Base-by-base conservation (phyloP, 2,329 filamentous ascomycete species). In the Verticillium longisporum region DNA sequence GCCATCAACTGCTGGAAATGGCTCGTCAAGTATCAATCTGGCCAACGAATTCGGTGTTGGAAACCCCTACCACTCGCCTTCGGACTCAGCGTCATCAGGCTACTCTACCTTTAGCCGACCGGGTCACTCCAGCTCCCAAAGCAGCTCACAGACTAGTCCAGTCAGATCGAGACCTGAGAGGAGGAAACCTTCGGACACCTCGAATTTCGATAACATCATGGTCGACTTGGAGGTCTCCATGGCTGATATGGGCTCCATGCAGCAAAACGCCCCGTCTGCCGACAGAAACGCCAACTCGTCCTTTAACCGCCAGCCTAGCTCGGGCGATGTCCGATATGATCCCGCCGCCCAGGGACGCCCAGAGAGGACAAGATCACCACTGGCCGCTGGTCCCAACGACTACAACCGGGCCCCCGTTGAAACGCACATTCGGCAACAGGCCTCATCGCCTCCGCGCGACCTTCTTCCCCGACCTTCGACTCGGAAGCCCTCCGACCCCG, bases 21-120 rank as follows among this genome's bases (percentile, higher is more conserved):
- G 74, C 55, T 73, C 68, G 6, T 77, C 80, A 2, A 76, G 79
- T 2, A 77, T 87, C 53, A 83, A 88, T 66, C 75, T 87, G 7
- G 83, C 81, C 1, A 80, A 78, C 36, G 85, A 87, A 61, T 88
- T 88, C 65, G 85, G 85, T 11, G 71, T 78, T 31, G 80, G 83
- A 38, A 88, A 88, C 66, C 83, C 85, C 0, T 88, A 89, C 66
- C 87, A 90, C 67, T 80, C 83, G 4, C 77, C 84, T 0, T 85
- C 86, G 1, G 82, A 84, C 62, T 91, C 88, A 1, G 81, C 83
- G 32, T 87, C 86, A 0, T 91, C 88, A 0, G 85, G 83, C 18
- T 80, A 81, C 55, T 90, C 88, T 2, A 82, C 79, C 1, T 82
- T 80, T 45, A 88, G 85, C 60, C 74, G 73, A n/a, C 75, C 74